A percentile compares a stretch with the other conserved stretches of the same genome.
Evolutionary conservation across 2,329 filamentous ascomycete species (phyloP).

Genomic region (Epichloe typhina): DNA sequence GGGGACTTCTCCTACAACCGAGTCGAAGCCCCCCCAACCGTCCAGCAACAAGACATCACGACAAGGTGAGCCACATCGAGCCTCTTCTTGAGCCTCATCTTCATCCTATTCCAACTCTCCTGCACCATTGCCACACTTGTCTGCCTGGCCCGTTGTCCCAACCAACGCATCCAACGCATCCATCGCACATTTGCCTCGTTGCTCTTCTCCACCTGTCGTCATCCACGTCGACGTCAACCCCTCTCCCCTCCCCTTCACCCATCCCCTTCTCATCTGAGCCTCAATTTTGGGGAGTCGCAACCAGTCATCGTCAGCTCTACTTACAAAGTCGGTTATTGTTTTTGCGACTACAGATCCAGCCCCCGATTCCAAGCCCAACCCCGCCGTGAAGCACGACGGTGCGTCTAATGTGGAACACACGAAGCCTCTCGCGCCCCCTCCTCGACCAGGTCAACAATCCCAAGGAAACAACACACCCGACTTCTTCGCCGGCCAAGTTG

Average conservation of each 20-base stretch:
- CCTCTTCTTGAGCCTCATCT: slow-evolving; percentile 5
- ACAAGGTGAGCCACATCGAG: slow-evolving; percentile 27
- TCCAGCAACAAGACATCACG: slow-evolving; percentile 28
- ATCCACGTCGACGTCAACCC: neutral
- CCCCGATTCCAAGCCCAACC: slow-evolving; percentile 34
- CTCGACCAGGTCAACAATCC: slow-evolving; percentile 42
- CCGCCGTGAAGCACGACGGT: slow-evolving; percentile 33
- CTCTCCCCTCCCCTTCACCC: neutral
- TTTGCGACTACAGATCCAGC: slow-evolving; percentile 23
- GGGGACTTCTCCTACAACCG: slow-evolving; percentile 30
- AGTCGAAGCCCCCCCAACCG: slow-evolving; percentile 36
- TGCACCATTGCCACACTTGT: neutral
- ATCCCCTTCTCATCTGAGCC: neutral
- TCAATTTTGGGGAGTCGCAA: neutral
- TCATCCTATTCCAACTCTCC: neutral
- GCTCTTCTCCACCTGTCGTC: slow-evolving; percentile 2
- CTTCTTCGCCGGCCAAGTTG: slow-evolving; percentile 50
- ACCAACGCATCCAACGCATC: neutral
- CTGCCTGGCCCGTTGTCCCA: neutral
- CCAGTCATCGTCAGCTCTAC: slow-evolving; percentile 2
- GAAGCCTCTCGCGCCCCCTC: slow-evolving; percentile 58
- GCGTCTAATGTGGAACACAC: slow-evolving; percentile 43
- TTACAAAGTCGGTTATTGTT: slow-evolving; percentile 9
- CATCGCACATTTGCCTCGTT: slow-evolving; percentile 2
- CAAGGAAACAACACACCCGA: slow-evolving; percentile 45